Evolutionary conservation across 306 rosid species (phyloP).

Genomic region (Alnus glutinosa): DNA sequence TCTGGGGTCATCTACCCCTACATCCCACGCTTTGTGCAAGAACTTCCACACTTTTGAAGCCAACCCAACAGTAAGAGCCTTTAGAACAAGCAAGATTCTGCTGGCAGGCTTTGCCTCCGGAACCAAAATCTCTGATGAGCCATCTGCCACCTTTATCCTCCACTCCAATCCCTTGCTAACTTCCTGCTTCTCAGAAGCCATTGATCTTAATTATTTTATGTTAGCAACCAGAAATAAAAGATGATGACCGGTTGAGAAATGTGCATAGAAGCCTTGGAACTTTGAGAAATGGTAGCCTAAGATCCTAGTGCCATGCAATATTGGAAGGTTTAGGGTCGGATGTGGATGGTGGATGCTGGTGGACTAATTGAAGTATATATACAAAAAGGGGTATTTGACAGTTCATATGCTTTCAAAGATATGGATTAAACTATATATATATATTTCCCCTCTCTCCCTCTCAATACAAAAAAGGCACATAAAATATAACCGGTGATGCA

Average conservation of each 20-base stretch:
- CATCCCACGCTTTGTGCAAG: slow-evolving; percentile 63
- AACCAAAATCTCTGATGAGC: slow-evolving; percentile 34
- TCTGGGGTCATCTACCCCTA: slow-evolving; percentile 78
- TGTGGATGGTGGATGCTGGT: not conserved
- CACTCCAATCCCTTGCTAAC: slow-evolving; percentile 45
- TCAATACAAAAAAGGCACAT: no score
- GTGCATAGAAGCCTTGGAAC: not conserved
- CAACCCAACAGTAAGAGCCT: slow-evolving; percentile 36
- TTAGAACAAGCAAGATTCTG: slow-evolving; percentile 29
- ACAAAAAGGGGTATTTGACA: not conserved
- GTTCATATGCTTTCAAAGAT: slow-evolving; percentile 4
- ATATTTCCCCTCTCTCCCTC: no score
- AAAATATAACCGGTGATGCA: no score
- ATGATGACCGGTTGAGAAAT: not conserved
- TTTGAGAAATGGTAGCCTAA: not conserved
- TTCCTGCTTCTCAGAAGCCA: slow-evolving; percentile 35
- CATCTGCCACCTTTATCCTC: slow-evolving; percentile 56
- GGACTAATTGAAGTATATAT: slow-evolving; percentile 32
- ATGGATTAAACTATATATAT: not conserved
- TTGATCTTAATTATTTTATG: slow-evolving; percentile 1
- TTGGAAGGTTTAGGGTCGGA: not conserved
- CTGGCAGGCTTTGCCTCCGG: slow-evolving; percentile 23
- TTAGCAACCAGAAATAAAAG: not conserved
- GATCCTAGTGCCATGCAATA: not conserved
- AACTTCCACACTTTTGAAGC: slow-evolving; percentile 45